These are phyloP conservation scores for Russula griseocarnosa DNA, from an alignment of 768 basidiomycete genomes.

Conservation along the genomic window DNA sequence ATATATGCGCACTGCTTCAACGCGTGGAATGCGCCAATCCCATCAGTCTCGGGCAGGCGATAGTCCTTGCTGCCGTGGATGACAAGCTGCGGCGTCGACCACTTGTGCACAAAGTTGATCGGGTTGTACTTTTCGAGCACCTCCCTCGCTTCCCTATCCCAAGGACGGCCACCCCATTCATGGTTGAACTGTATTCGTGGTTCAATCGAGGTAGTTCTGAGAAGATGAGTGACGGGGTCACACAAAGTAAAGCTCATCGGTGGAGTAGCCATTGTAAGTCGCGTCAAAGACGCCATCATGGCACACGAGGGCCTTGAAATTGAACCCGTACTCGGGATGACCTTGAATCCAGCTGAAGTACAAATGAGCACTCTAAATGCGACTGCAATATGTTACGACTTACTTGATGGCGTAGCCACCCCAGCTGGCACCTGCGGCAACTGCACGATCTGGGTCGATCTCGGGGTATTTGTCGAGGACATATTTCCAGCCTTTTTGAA, in stretches of 20 bases:
- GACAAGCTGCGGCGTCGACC: slow-evolving; percentile 80
- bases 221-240: slow-evolving; percentile 30
- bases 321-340: slow-evolving; percentile 81
- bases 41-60: slow-evolving; percentile 79
- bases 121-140: slow-evolving; percentile 71
- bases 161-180: slow-evolving; percentile 81
- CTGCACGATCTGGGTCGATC: slow-evolving; percentile 54
- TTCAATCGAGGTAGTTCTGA: neutral
- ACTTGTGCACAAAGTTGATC: slow-evolving; percentile 73
- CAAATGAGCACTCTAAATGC: slow-evolving; percentile 7
- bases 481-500: slow-evolving; percentile 71
- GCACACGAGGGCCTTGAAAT: slow-evolving; percentile 86
- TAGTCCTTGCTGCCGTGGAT: slow-evolving; percentile 90
- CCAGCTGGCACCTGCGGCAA: slow-evolving; percentile 78
- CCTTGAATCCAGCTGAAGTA: slow-evolving; percentile 85
- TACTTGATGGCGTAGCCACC: slow-evolving; percentile 90
- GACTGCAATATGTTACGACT: slow-evolving; percentile 4
- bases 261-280: slow-evolving; percentile 76
- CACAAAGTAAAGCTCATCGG: slow-evolving; percentile 90
- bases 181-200: slow-evolving; percentile 62
- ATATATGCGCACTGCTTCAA: slow-evolving; percentile 65
- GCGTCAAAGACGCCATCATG: slow-evolving; percentile 93
- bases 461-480: slow-evolving; percentile 64
- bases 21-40: slow-evolving; percentile 81
- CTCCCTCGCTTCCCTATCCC: slow-evolving; percentile 55